A percentile compares a stretch with the other conserved stretches of the same genome.
These are phyloP conservation scores for Globisporangium megalacanthum DNA, from an alignment of 352 stramenopile genomes.

Conservation along the genomic window DNA sequence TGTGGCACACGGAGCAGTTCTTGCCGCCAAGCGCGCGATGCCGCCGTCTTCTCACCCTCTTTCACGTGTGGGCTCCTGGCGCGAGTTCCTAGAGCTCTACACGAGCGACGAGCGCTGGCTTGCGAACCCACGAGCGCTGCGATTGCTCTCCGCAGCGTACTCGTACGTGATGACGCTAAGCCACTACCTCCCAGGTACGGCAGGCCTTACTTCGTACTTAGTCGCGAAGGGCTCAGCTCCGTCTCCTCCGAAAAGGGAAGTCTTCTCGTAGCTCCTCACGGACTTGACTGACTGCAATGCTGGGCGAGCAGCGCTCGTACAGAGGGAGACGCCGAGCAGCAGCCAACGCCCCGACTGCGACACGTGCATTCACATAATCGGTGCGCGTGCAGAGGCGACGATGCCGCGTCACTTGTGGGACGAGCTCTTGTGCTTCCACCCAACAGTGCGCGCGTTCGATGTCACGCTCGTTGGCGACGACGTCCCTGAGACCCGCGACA, in stretches of 20 bases:
- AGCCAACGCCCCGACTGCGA: neutral
- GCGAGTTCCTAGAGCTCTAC: conserved; percentile 39
- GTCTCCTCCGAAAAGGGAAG: neutral
- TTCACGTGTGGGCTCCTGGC: conserved; percentile 25
- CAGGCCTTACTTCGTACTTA: too few relatives aligned
- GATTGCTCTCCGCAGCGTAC: conserved; percentile 61
- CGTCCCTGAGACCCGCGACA: conserved; percentile 32
- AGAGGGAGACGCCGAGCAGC: conserved; percentile 13
- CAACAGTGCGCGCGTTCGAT: conserved; percentile 18
- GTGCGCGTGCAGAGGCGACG: conserved; percentile 64
- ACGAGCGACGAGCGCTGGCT: conserved; percentile 25
- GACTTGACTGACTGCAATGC: neutral
- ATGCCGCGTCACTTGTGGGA: conserved; percentile 72
- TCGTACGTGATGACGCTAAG: conserved; percentile 65
- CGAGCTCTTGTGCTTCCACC: conserved; percentile 41
- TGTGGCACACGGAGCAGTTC: conserved; percentile 1
- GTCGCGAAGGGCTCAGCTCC: too few relatives aligned
- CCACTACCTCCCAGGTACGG: conserved; percentile 28
- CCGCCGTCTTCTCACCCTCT: too few relatives aligned
- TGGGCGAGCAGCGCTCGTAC: neutral
- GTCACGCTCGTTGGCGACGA: conserved; percentile 69
- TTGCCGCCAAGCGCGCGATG: neutral
- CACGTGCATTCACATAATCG: conserved; percentile 47
- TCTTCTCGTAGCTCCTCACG: neutral
- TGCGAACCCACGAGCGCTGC: conserved; percentile 23